Conservation (phyloP, 1,284 basidiomycete species). For the Irpex lacteus region DNA sequence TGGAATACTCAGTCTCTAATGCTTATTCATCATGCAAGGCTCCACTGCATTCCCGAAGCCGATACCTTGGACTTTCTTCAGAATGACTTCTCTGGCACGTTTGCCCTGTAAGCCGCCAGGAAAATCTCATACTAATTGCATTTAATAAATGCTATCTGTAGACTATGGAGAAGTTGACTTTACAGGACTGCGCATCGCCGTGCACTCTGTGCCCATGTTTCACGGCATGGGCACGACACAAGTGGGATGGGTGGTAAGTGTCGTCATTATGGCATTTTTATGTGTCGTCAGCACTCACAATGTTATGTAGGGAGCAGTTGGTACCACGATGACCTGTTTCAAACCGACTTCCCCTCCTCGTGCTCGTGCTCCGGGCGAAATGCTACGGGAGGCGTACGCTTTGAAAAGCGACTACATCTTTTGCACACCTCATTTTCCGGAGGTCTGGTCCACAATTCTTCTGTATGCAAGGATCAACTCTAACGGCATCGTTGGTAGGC, state of each 20-base stretch:
- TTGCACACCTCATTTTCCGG: conserved; percentile 22
- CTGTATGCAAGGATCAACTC: not conserved
- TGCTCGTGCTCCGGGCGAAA: conserved; percentile 18
- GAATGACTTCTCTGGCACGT: conserved; percentile 4
- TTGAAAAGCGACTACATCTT: conserved; percentile 18
- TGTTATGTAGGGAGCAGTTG: conserved; percentile 15
- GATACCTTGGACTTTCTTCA: conserved; percentile 15
- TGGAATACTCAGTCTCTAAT: not conserved
- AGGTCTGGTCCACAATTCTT: conserved; percentile 10
- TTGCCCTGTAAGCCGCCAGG: conserved; percentile 10
- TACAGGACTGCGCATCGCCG: conserved; percentile 18
- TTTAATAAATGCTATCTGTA: not conserved
- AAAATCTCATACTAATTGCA: not conserved
- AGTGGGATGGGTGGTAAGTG: conserved; percentile 12
- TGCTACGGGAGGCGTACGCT: conserved; percentile 13
- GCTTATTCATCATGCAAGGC: conserved; percentile 8
- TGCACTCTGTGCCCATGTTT: conserved; percentile 25
- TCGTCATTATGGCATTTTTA: not conserved
- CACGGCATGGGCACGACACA: conserved; percentile 21
- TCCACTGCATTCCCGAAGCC: conserved; percentile 24
- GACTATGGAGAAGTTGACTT: conserved; percentile 22
- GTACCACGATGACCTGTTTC: conserved; percentile 17
- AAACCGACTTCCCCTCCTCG: conserved; percentile 20
- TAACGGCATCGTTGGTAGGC: not conserved
- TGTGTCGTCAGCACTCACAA: not conserved